A percentile compares a stretch with the other conserved stretches of the same genome.
These are phyloP conservation scores for Panaeolus cyanescens DNA, from an alignment of 768 basidiomycete genomes.

Conservation along the genomic window DNA sequence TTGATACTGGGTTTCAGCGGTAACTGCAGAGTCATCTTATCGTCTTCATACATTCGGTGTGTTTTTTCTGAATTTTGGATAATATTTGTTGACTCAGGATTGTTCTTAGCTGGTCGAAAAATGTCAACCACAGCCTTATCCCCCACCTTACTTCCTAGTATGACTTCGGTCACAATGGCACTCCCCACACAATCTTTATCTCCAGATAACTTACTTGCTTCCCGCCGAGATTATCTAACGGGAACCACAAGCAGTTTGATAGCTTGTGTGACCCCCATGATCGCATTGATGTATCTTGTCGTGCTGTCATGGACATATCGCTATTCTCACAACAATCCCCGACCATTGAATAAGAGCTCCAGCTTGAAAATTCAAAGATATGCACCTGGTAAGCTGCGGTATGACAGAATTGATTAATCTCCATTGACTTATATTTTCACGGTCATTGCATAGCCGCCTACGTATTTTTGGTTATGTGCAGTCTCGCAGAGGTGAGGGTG, in stretches of 20 bases:
- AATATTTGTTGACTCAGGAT: not conserved
- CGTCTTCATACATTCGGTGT: not conserved
- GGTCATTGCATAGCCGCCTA: slow-evolving; percentile 43
- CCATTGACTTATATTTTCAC: slow-evolving; percentile 12
- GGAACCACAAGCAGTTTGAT: slow-evolving; percentile 37
- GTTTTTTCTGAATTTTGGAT: not conserved
- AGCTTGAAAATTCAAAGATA: slow-evolving; percentile 49
- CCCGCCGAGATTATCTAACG: slow-evolving; percentile 29
- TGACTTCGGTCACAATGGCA: not conserved
- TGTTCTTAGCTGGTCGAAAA: not conserved
- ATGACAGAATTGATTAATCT: not conserved
- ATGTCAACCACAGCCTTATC: not conserved
- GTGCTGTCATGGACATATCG: slow-evolving; percentile 52
- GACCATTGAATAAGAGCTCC: slow-evolving; percentile 50
- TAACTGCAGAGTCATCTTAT: not conserved
- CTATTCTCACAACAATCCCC: slow-evolving; percentile 45
- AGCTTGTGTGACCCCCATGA: slow-evolving; percentile 34
- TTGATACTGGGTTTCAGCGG: not conserved
- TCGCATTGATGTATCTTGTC: slow-evolving; percentile 49
- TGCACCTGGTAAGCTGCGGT: slow-evolving; percentile 47
- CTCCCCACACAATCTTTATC: slow-evolving; percentile 1
- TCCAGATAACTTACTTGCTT: slow-evolving; percentile 8
- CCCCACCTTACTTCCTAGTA: not conserved
- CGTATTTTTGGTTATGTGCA: slow-evolving; percentile 47
- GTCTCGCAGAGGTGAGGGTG: slow-evolving; percentile 47